These are phyloP conservation scores for Madurella fahalii DNA, from an alignment of 2,329 filamentous ascomycete genomes.

Conservation along the genomic window DNA sequence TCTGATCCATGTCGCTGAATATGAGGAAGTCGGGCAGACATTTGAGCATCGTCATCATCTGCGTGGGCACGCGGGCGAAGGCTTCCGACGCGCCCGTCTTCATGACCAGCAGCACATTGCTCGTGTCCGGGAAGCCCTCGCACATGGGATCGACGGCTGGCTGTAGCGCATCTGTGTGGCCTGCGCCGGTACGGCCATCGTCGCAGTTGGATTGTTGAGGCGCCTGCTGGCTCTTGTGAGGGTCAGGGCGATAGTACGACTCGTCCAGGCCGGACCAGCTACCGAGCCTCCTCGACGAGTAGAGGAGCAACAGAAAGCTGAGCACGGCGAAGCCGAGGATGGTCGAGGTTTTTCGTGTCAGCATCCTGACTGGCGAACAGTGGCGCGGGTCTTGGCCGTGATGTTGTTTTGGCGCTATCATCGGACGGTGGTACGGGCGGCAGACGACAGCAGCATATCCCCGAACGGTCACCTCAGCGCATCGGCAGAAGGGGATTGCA, in stretches of 20 bases:
- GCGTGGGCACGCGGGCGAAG: conserved; percentile 48
- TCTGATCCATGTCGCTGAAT: conserved; percentile 54
- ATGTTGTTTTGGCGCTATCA: conserved; percentile 9
- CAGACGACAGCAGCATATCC: conserved; percentile 3
- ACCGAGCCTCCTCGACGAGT: conserved; percentile 32
- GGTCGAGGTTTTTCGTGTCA: conserved; percentile 29
- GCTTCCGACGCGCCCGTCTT: conserved; percentile 56
- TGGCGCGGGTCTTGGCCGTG: conserved; percentile 4
- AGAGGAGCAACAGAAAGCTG: conserved; percentile 31
- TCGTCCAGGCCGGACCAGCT: conserved; percentile 29
- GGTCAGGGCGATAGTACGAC: conserved; percentile 26
- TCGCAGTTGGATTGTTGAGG: conserved; percentile 9
- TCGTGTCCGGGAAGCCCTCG: conserved; percentile 25
- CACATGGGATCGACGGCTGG: conserved; percentile 30
- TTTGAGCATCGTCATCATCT: conserved; percentile 45
- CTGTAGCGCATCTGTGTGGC: background rate
- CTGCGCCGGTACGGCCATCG: background rate
- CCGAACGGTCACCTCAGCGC: background rate
- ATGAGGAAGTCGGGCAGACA: conserved; percentile 52
- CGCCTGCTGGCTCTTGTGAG: conserved; percentile 18
- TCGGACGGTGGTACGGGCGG: background rate
- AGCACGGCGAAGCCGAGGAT: conserved; percentile 28
- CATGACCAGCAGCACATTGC: conserved; percentile 42
- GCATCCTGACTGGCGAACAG: conserved; percentile 23
- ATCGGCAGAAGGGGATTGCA: background rate